These are phyloP conservation scores for Pterulicium gracile DNA, from an alignment of 1,284 basidiomycete genomes.

Conservation along the genomic window DNA sequence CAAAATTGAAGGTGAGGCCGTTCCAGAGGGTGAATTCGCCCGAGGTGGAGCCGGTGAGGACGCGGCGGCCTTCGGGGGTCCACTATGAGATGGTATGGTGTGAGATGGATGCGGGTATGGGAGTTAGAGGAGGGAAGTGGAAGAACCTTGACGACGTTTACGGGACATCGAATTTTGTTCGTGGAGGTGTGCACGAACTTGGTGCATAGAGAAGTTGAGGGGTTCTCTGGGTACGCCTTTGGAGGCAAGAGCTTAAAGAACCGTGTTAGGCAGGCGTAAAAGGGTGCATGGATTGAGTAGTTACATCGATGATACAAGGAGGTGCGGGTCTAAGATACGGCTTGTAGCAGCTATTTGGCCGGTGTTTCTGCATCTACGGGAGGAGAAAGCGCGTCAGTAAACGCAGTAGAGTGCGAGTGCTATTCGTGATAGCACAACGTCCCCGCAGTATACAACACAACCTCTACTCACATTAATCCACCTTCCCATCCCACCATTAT, in stretches of 20 bases:
- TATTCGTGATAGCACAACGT: background rate
- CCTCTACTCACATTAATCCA: constrained; percentile 60
- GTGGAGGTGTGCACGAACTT: constrained; percentile 97
- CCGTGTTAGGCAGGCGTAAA: constrained; percentile 11
- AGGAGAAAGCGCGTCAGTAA: background rate
- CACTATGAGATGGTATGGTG: constrained; percentile 43
- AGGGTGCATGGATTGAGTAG: constrained; percentile 18
- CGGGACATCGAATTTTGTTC: constrained; percentile 96
- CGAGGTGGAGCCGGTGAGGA: constrained; percentile 91
- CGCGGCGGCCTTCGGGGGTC: constrained; percentile 90
- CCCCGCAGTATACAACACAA: background rate
- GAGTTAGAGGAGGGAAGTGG: constrained; percentile 3
- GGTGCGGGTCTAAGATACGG: constrained; percentile 74
- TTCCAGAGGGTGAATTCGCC: constrained; percentile 99
- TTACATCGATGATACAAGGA: constrained; percentile 76
- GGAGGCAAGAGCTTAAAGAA: constrained; percentile 75
- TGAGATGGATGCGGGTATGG: constrained; percentile 6
- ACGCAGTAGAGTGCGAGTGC: background rate
- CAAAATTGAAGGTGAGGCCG: constrained; percentile 97
- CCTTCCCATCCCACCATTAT: constrained; percentile 77
- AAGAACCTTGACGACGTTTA: constrained; percentile 86
- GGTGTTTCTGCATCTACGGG: constrained; percentile 58
- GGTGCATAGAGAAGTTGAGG: constrained; percentile 86
- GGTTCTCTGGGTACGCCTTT: constrained; percentile 80
- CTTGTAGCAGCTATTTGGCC: constrained; percentile 62